Base-by-base conservation (phyloP, 106 monocot genomes). In the Posidonia australis region DNA sequence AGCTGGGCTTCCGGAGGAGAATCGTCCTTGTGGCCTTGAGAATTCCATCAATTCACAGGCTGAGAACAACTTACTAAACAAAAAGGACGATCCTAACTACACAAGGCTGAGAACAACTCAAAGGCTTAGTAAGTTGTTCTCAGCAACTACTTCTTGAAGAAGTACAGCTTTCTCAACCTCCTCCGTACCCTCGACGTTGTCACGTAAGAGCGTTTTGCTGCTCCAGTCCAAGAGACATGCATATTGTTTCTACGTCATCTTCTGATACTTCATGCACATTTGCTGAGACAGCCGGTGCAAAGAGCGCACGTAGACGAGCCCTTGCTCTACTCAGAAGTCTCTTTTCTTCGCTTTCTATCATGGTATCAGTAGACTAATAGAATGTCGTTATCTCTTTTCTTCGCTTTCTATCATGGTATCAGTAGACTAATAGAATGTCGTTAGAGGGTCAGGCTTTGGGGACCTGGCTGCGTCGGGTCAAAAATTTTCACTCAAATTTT, bases 21-120 rank as follows among this genome's bases (percentile, higher is more conserved):
- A 92, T 84, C 0, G 87, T 92, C 69, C 87, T 92, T 10, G 92
- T 87, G n/a, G 92, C 92, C 60, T 84, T 92, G 9, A 92, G 84
- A 58, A 92, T 87, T 70, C 84, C 92, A 55, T 92, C 92, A 36
- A 92, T 87, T 0, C 87, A 82, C 69, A 87, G 76, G 7, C 74
- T 70, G 18, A 87, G 87, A 27, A 84, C 92, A 62, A 92, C 79
- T 60, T 87, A 92, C 47, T 92, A 87, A 2, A 87, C 81, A 51
- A 92, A 80, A 1, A 92, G 87, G 69, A 87, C 92, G 54, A 13
- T 80, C 48, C 17, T 25, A 47, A 52, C 31, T 57, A n/a, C n/a
- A n/a, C n/a, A n/a, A n/a, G n/a, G n/a, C n/a, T n/a, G n/a, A n/a
- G n/a, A n/a, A n/a, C n/a, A n/a, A n/a, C n/a, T n/a, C n/a, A n/a